Conservation (phyloP, 257 asterid genomes). For the Solanum pennellii region DNA sequence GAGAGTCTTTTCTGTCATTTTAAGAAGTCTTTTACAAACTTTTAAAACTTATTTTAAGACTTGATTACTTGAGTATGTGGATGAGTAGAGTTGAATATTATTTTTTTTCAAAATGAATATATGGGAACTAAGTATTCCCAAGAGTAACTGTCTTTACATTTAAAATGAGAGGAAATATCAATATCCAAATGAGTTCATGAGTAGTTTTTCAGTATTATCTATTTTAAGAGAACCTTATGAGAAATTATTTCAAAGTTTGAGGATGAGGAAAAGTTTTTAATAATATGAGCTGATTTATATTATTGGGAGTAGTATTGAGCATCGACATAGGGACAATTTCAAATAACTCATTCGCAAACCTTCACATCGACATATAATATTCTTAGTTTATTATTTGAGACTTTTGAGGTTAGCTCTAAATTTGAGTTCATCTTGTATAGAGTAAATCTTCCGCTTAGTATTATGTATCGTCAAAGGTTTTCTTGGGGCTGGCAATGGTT, state of each 20-base stretch:
- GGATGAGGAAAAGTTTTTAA: neutral
- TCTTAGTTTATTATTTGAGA: no score
- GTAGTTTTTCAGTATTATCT: neutral
- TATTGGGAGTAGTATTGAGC: neutral
- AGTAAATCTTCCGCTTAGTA: neutral
- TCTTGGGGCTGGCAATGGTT: neutral
- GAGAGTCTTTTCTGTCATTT: neutral
- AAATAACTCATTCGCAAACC: neutral
- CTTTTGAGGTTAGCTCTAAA: neutral
- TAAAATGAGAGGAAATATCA: neutral
- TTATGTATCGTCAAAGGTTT: neutral
- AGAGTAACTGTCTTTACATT: neutral
- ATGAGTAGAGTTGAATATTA: no score
- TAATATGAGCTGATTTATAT: neutral
- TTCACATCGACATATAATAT: no score
- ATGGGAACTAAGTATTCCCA: neutral
- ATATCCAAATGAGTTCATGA: neutral
- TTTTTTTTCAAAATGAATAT: neutral
- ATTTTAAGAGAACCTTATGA: neutral
- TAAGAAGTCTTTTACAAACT: neutral
- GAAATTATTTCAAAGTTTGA: no score
- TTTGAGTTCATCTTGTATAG: neutral
- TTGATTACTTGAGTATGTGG: neutral
- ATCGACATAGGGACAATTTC: neutral
- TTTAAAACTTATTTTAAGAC: neutral